Percentiles rank a stretch among this genome's conserved stretches.
These are phyloP conservation scores for Lentithecium fluviatile DNA, from an alignment of 495 filamentous ascomycete species.

Conservation along the genomic window DNA sequence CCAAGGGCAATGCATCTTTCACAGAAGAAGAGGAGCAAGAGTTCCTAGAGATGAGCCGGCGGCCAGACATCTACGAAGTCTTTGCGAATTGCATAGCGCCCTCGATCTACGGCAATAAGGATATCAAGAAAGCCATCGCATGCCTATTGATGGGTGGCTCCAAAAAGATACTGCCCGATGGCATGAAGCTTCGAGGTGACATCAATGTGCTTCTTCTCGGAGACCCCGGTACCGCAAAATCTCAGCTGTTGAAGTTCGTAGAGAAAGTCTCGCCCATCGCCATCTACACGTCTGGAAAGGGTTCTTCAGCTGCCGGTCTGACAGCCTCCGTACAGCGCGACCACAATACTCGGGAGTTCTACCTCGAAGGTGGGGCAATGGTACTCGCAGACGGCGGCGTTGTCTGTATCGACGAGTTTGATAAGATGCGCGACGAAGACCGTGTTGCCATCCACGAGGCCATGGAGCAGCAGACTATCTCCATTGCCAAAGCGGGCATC, in stretches of 20 bases:
- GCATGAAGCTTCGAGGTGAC: constrained; percentile 97
- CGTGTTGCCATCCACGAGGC: constrained; percentile 99
- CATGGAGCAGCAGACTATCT: constrained; percentile 99
- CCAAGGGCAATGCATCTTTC: constrained; percentile 81
- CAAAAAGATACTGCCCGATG: constrained; percentile 97
- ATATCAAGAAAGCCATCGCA: constrained; percentile 99
- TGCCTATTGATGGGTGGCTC: constrained; percentile 93
- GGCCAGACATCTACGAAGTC: constrained; percentile 86
- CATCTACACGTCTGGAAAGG: constrained; percentile 99
- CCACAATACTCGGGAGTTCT: constrained; percentile 88
- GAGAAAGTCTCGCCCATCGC: constrained; percentile 96
- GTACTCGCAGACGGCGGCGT: constrained; percentile 97
- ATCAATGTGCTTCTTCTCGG: constrained; percentile 97
- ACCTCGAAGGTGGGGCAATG: constrained; percentile 98
- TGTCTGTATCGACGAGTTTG: constrained; percentile 99
- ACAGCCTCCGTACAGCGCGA: constrained; percentile 97
- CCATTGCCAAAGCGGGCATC: constrained; percentile 98
- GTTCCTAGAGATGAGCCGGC: constrained; percentile 86
- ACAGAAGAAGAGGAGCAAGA: constrained; percentile 97
- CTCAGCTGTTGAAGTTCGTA: constrained; percentile 95
- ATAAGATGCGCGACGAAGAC: constrained; percentile 99
- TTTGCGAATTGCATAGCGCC: constrained; percentile 93
- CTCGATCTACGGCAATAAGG: constrained; percentile 92
- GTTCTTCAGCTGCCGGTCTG: constrained; percentile 95
- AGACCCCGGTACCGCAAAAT: constrained; percentile 98